Conservation (phyloP, 2,329 filamentous ascomycete species). For the Phialophora verrucosa region DNA sequence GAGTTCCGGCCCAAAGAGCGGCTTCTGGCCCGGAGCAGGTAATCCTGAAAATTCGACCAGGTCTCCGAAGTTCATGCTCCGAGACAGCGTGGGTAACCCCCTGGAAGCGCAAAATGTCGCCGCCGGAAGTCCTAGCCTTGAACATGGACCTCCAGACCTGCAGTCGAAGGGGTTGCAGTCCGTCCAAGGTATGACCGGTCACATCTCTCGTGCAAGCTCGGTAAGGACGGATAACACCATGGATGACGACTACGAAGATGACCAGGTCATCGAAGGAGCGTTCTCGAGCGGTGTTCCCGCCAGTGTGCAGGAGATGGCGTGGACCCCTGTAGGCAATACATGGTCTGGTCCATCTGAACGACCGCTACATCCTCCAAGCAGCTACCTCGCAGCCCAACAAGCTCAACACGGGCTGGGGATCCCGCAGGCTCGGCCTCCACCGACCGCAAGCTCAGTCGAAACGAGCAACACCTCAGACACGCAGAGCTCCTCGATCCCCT, state of each 20-base stretch:
- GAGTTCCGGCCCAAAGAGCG: conserved; percentile 40
- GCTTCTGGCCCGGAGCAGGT: conserved; percentile 49
- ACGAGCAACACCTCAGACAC: conserved; percentile 28
- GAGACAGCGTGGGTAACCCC: conserved; percentile 41
- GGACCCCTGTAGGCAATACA: conserved; percentile 39
- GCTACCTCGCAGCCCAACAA: conserved; percentile 47
- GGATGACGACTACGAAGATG: conserved; percentile 43
- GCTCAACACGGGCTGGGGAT: conserved; percentile 4
- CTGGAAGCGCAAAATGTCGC: conserved; percentile 50
- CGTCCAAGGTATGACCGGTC: conserved; percentile 50
- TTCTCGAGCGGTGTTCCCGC: conserved; percentile 42
- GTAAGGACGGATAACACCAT: conserved; percentile 48
- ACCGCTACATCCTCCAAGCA: conserved; percentile 47
- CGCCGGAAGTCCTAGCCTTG: conserved; percentile 52
- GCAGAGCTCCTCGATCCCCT: conserved; percentile 35
- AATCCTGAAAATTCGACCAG: conserved; percentile 45
- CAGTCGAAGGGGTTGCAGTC: conserved; percentile 45
- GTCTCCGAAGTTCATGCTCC: conserved; percentile 44
- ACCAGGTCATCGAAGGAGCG: conserved; percentile 38
- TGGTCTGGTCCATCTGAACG: conserved; percentile 40
- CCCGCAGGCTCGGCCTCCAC: conserved; percentile 43
- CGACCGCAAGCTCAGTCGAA: conserved; percentile 28
- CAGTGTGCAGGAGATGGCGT: conserved; percentile 41
- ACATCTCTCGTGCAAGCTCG: conserved; percentile 52
- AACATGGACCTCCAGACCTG: conserved; percentile 42